Conservation (phyloP, 2,329 filamentous ascomycete genomes). For the Trichoderma endophyticum region DNA sequence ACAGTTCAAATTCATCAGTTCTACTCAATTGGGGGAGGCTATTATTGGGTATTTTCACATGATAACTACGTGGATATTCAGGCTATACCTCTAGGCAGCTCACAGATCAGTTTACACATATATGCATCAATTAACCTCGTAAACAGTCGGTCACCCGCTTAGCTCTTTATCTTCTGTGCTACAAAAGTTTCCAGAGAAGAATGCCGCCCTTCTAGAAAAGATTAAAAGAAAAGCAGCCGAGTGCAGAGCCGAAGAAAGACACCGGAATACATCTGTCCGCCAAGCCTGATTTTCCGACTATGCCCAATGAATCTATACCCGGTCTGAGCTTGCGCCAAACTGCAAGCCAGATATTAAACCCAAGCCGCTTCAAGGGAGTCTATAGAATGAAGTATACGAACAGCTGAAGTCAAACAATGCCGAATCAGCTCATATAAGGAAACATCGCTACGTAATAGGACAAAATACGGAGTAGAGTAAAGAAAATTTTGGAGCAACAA, state of each 20-base stretch:
- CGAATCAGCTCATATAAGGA: not conserved
- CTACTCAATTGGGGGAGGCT: not conserved
- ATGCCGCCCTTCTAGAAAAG: not conserved
- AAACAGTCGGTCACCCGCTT: not conserved
- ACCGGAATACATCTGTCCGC: not conserved
- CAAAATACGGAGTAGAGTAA: not conserved
- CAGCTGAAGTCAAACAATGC: not conserved
- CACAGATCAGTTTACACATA: not conserved
- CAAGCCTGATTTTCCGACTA: not conserved
- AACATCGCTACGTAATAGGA: not conserved
- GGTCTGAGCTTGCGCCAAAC: not conserved
- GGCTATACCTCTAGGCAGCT: not conserved
- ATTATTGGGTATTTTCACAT: not conserved
- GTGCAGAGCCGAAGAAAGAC: not conserved
- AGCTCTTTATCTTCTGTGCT: too few relatives aligned
- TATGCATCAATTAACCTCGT: not conserved
- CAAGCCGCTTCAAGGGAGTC: not conserved
- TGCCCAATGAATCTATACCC: not conserved
- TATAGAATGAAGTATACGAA: not conserved
- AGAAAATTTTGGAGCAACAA: not conserved
- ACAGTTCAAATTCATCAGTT: not conserved
- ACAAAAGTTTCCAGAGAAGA: not conserved
- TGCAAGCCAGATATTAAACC: not conserved
- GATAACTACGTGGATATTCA: not conserved
- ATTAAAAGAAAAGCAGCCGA: not conserved